Evolutionary conservation across 2,329 filamentous ascomycete genomes (phyloP), one percentile per base, ranked within the genome.

Genomic region (Paecilomyces variotii): DNA sequence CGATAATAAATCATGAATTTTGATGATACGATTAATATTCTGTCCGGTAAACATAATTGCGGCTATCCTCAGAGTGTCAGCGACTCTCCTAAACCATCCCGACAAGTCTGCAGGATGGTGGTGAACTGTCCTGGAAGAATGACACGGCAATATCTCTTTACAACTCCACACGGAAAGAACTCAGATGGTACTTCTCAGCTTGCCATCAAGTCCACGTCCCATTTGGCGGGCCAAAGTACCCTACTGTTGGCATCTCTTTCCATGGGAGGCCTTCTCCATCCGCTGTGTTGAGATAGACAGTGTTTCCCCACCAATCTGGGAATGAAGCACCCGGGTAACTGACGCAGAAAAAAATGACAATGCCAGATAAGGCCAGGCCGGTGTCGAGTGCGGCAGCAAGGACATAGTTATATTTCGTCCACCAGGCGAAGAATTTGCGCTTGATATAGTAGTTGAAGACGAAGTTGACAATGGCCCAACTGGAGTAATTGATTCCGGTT

Each of bases 361-460:
- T 71, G 1, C 69, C 69, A 35, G 65, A 69, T 1, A 73, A 60
- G 0, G 69, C 69, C 5, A 73, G 63, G 2, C 71, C 70, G 0
- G 69, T 69, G 57, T 77, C 75, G 5, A 77, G 68, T 1, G 74
- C 74, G 2, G 73, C 71, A 2, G 74, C 72, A 4, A 77, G 65
- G n/a, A 78, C 67, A 60, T 76, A 76, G 61, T 77, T 77, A 61
- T 77, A 77, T 63, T 76, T 76, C 4, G 71, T 67, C 69, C 76
- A 78, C 74, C 75, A 78, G 45, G 65, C 61, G 30, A 79, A 80
- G 24, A 84, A 87, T 25, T 86, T 80, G 39, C 83, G 84, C 70
- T 87, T 85, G 67, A 95, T 82, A 60, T 87, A 73, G 70, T 87
- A 87, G 72, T 95, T 95, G 80, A 96, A 96, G 51, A 90, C 65